These are phyloP conservation scores for Cladosporium velox DNA, from an alignment of 2,329 filamentous ascomycete genomes.

Conservation along the genomic window DNA sequence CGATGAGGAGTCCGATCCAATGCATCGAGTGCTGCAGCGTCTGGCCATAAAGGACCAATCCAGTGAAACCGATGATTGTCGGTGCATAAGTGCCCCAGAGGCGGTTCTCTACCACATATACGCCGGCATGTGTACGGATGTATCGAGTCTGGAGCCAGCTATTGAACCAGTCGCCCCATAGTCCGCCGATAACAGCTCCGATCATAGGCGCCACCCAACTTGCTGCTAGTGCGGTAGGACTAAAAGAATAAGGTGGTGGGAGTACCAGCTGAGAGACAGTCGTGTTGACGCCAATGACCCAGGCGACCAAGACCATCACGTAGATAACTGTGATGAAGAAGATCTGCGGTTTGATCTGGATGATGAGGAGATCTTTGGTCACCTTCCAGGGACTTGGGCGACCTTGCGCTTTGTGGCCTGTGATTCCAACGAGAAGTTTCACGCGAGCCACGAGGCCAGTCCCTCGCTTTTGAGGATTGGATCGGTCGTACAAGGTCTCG, in stretches of 20 bases:
- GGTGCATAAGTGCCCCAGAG: conserved; percentile 39
- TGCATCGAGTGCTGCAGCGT: conserved; percentile 38
- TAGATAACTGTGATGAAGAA: conserved; percentile 25
- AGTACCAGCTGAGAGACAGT: conserved; percentile 32
- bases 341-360: conserved; percentile 23
- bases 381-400: conserved; percentile 28
- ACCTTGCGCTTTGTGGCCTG: neutral
- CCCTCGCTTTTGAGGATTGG: neutral
- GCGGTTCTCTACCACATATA: conserved; percentile 36
- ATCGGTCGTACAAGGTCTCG: neutral
- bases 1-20: conserved; percentile 38
- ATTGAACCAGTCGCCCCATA: conserved; percentile 43
- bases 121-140: conserved; percentile 36
- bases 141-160: conserved; percentile 39
- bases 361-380: conserved; percentile 25
- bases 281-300: conserved; percentile 34
- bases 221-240: conserved; percentile 31
- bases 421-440: neutral
- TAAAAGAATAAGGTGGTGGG: conserved; percentile 30
- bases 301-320: conserved; percentile 32
- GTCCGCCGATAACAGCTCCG: conserved; percentile 37
- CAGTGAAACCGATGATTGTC: conserved; percentile 36
- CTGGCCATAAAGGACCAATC: conserved; percentile 39
- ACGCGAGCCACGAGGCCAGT: neutral
- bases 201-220: conserved; percentile 42